Evolutionary conservation across 2,329 filamentous ascomycete species (phyloP).

Genomic region (Venturia pyrina): DNA sequence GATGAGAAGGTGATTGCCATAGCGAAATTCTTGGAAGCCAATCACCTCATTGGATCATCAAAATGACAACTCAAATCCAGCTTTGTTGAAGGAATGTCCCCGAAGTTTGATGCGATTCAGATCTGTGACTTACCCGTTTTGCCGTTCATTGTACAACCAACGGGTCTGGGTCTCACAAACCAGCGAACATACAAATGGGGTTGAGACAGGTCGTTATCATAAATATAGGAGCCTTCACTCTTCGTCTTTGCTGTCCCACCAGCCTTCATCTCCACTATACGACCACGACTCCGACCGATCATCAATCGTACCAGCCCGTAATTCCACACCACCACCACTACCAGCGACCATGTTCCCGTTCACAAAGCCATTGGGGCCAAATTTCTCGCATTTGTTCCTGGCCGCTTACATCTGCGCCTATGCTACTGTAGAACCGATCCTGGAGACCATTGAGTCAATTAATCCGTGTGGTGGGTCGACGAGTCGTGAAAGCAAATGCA

Average conservation of each 20-base stretch:
- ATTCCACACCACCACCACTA: neutral
- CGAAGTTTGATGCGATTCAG: neutral
- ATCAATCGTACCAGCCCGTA: neutral
- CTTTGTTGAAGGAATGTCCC: neutral
- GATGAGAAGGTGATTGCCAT: conserved; percentile 43
- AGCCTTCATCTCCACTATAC: neutral
- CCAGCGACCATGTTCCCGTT: neutral
- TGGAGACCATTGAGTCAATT: neutral
- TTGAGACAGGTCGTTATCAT: neutral
- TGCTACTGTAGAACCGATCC: neutral
- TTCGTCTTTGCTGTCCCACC: neutral
- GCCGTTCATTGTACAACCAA: neutral
- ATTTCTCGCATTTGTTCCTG: neutral
- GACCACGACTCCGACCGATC: neutral
- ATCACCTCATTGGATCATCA: neutral
- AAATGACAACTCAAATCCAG: neutral
- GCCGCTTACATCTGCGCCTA: neutral
- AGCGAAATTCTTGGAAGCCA: conserved; percentile 22
- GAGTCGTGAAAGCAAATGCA: neutral
- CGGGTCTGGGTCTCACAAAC: neutral
- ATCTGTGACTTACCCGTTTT: neutral
- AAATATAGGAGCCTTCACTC: neutral
- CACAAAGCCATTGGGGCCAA: neutral
- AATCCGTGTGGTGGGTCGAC: neutral
- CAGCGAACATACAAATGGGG: neutral